Evolutionary conservation across 495 filamentous ascomycete species (phyloP).

Genomic region (Glonium stellatum): DNA sequence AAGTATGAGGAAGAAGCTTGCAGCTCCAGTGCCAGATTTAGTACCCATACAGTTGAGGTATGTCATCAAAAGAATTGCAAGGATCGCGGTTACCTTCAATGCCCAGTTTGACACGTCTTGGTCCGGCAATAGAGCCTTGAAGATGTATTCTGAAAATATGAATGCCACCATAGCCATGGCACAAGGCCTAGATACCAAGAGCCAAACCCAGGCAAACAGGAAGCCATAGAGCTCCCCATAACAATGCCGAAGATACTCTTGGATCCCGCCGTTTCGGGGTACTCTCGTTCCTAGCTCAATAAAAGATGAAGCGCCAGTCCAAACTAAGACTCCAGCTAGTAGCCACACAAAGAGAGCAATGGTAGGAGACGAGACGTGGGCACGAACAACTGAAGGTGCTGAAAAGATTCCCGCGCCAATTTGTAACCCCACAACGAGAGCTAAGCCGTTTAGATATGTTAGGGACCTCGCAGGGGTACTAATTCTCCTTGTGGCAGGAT

Average conservation of each 20-base stretch:
- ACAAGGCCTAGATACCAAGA: constrained; percentile 27
- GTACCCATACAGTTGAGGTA: constrained; percentile 20
- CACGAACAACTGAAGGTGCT: constrained; percentile 35
- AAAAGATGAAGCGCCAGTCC: constrained; percentile 42
- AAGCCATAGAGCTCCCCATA: constrained; percentile 37
- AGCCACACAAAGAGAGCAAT: constrained; percentile 36
- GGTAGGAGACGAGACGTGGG: constrained; percentile 32
- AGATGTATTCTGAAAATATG: constrained; percentile 36
- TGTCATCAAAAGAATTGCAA: constrained; percentile 29
- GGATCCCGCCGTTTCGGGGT: constrained; percentile 41
- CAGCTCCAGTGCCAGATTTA: constrained; percentile 18
- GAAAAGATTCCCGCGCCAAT: constrained; percentile 44
- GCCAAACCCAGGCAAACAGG: constrained; percentile 37
- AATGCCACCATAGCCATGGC: constrained; percentile 33
- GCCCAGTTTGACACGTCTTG: constrained; percentile 11
- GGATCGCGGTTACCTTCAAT: constrained; percentile 31
- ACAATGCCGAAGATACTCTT: constrained; percentile 38
- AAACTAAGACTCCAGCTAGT: constrained; percentile 39
- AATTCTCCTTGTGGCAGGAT: no score
- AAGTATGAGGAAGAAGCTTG: constrained; percentile 18
- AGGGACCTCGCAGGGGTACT: neutral
- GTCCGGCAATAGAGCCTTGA: constrained; percentile 5
- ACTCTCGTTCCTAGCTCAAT: constrained; percentile 40
- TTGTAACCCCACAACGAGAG: constrained; percentile 38
- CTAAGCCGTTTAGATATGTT: constrained; percentile 8